Base-by-base conservation (phyloP, 2,329 filamentous ascomycete species). In the Juglanconis juglandina region DNA sequence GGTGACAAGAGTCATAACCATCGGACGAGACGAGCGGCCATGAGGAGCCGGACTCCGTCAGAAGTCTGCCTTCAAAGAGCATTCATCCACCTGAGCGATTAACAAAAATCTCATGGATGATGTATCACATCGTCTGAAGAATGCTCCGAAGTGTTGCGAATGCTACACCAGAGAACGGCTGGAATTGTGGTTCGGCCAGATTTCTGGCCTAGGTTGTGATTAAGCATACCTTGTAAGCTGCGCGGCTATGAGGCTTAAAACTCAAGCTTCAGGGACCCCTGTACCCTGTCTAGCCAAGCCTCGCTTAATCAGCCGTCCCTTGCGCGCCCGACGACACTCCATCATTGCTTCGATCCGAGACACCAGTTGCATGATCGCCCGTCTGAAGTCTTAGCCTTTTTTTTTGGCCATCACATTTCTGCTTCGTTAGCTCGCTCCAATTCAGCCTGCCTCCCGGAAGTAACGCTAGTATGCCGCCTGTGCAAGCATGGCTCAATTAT, bases 301-400 rank as follows among this genome's bases (percentile, higher is more conserved):
- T 50, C 55, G 56, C 49, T 58, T 58, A 58, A 46, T 58, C 56
- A 58, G 56, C 56, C 49, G 49, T 41, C 42, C 35, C 10, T 34
- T 17, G 46, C 24, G 6, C 24, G 9, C 3, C 39, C 14, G n/a
- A n/a, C 30, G 13, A 44, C 41, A 30, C 42, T 33, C 24, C 41
- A 5, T 42, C 24, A 35, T 57, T 39, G 47, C 47, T 57, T 50
- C 6, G 49, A 59, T 11, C 35, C 53, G 56, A 62, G 60, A 62
- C 56, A 41, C 30, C 37, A 35, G 42, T 46, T 53, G 56, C 60
- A 62, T 33, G 60, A 62, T 62, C 60, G 41, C 50, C 60, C 24
- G 60, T 62, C 60, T 62, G 56, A 59, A 59, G 44, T 44, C 41
- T 56, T 34, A 35, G 57, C 55, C 47, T 53, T 51, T 46, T 33